These are phyloP conservation scores for Telopea speciosissima DNA, from an alignment of 177 flowering plant species.

Conservation along the genomic window DNA sequence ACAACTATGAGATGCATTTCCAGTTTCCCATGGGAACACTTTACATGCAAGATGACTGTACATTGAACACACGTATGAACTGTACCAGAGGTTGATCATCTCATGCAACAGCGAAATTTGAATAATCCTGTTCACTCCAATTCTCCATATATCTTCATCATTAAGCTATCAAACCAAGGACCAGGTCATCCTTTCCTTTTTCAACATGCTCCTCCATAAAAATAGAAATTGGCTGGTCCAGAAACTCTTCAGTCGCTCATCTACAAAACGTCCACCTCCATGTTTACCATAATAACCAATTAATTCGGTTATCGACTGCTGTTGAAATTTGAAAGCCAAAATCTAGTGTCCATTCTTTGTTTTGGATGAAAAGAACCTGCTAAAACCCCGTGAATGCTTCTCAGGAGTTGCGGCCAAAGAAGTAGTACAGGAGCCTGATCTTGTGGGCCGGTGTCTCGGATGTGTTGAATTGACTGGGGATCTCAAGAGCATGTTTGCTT, in stretches of 20 bases:
- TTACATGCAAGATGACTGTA: background rate
- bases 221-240: background rate
- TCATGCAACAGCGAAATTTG: background rate
- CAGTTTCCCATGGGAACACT: background rate
- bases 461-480: slow-evolving; percentile 50
- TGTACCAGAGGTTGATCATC: background rate
- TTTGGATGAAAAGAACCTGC: slow-evolving; percentile 82
- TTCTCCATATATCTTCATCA: background rate
- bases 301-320: background rate
- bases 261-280: slow-evolving; percentile 7
- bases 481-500: slow-evolving; percentile 31
- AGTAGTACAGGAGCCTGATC: slow-evolving; percentile 56
- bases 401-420: slow-evolving; percentile 53
- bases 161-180: background rate
- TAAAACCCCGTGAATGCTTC: slow-evolving; percentile 61
- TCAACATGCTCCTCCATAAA: background rate
- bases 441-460: slow-evolving; percentile 55
- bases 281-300: background rate
- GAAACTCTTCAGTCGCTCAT: background rate
- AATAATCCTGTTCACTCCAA: background rate
- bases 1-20: background rate
- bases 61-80: background rate
- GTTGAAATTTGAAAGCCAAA: slow-evolving; percentile 6
- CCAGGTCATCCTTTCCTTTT: background rate
- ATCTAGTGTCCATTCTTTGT: slow-evolving; percentile 38